Base-by-base conservation (phyloP, 2,329 filamentous ascomycete genomes). In the Epicoccum sorghinum region DNA sequence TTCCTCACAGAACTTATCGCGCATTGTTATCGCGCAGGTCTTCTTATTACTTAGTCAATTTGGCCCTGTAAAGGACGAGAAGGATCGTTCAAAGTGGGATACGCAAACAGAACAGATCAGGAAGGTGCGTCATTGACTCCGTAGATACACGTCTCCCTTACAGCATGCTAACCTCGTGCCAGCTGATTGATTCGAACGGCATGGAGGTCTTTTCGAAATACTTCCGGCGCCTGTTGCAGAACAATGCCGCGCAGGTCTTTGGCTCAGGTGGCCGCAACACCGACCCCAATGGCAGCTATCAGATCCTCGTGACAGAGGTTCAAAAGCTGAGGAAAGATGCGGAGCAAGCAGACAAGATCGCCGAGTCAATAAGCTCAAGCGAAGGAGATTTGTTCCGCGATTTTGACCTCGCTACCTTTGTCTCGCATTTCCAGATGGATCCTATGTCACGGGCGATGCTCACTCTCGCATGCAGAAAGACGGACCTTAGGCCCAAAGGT, bases 171-270 rank as follows among this genome's bases (percentile, higher is more conserved):
- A 73, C 55, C 29, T 33, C 25, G 36, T 22, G 10, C 47, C 62
- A 96, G 90, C 87, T 98, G 75, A 89, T 98, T 80, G 89, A 96
- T 86, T 93, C 93, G 70, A 89, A 96, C 92, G 93, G 93, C 73
- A 99, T 99, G 93, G 96, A 99, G 83, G 92, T 97, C 73, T 97
- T 93, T 76, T 88, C 91, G 57, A 96, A 93, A 81, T 97, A 95
- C 77, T 96, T 99, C 78, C 88, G 91, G 77, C 91, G 93, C 77
- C 83, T 98, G 74, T 86, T 99, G 72, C 89, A 89, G 77, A 88
- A 89, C 78, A 97, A 97, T 86, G 91, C 93, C 68, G 81, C 88
- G 60, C 89, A 95, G 70, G 95, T 99, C 74, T 98, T 98, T 73
- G 88, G 91, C 46, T 87, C 89, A 60, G 81, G 88, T 49, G 90